These are phyloP conservation scores for Xylariomycetidae sp. DNA, from an alignment of 2,329 filamentous ascomycete genomes.

Conservation along the genomic window DNA sequence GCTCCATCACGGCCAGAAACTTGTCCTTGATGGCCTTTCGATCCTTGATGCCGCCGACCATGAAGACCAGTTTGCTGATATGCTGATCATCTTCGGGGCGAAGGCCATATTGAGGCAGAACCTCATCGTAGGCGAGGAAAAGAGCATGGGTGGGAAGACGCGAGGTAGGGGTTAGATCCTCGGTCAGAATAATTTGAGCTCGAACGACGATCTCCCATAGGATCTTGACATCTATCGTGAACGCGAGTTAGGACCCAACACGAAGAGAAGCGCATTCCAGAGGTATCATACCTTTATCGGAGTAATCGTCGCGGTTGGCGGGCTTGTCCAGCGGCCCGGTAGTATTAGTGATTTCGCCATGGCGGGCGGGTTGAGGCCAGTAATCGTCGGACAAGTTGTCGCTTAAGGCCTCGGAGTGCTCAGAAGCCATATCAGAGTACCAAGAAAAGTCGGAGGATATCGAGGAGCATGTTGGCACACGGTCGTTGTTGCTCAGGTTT, in stretches of 20 bases:
- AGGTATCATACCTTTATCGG: slow-evolving; percentile 23
- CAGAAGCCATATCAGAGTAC: slow-evolving; percentile 10
- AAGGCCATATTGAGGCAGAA: slow-evolving; percentile 64
- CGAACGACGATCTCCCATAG: slow-evolving; percentile 70
- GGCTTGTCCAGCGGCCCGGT: background rate
- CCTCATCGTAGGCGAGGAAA: slow-evolving; percentile 72
- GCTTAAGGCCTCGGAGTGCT: no score
- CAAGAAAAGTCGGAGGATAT: no score
- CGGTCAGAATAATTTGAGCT: slow-evolving; percentile 59
- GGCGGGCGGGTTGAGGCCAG: slow-evolving; percentile 5
- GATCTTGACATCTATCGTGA: slow-evolving; percentile 60
- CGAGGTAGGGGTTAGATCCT: slow-evolving; percentile 50
- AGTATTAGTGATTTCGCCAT: slow-evolving; percentile 6
- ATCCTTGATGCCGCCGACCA: slow-evolving; percentile 62
- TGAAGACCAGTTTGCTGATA: slow-evolving; percentile 72
- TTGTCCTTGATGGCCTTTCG: slow-evolving; percentile 57
- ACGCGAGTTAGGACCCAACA: slow-evolving; percentile 6
- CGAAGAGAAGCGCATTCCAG: no score
- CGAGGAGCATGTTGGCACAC: slow-evolving; percentile 13
- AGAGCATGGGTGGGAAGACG: slow-evolving; percentile 69
- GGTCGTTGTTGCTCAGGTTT: slow-evolving; percentile 6
- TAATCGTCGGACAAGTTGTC: slow-evolving; percentile 17
- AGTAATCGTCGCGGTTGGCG: slow-evolving; percentile 18
- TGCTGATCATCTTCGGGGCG: slow-evolving; percentile 68
- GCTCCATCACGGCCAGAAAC: slow-evolving; percentile 61